Evolutionary conservation across 169 alveolate species (phyloP).

Genomic region (Eimeria tenella): DNA sequence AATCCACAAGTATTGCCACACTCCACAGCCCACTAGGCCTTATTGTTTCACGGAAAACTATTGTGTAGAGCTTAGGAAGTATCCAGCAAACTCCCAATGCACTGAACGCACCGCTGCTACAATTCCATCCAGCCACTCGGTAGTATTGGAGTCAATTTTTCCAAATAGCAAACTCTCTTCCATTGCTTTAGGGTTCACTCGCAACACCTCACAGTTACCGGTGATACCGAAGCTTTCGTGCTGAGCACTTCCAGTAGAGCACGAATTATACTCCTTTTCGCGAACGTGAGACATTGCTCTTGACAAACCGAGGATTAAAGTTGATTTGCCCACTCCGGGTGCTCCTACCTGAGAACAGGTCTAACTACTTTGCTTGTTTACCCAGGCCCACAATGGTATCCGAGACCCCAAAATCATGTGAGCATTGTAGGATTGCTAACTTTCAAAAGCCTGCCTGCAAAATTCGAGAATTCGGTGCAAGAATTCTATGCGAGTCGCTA

Average conservation of each 20-base stretch:
- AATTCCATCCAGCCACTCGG: conserved; percentile 96
- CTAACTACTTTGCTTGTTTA: not conserved
- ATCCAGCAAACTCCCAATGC: not conserved
- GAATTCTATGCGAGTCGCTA: not conserved
- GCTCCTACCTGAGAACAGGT: conserved; percentile 67
- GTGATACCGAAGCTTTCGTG: not conserved
- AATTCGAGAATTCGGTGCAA: not conserved
- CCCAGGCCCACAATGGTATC: not conserved
- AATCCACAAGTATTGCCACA: not conserved
- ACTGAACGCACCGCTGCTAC: conserved; percentile 91
- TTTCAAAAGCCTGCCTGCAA: not conserved
- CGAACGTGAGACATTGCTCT: conserved; percentile 37
- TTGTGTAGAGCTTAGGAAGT: too few relatives aligned
- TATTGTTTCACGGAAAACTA: conserved; percentile 35
- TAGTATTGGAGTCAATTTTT: conserved; percentile 94
- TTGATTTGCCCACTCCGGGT: conserved; percentile 70
- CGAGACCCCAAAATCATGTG: not conserved
- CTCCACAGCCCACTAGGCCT: not conserved
- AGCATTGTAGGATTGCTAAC: not conserved
- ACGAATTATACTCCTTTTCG: not conserved
- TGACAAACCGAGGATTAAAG: conserved; percentile 46
- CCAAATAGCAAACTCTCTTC: conserved; percentile 94
- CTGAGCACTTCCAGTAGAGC: not conserved
- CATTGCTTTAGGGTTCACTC: conserved; percentile 96
- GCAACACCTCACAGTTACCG: conserved; percentile 36